phyloP scores from a whole-genome alignment of 345 rosid genomes.

The Pugionium dolabratum region DNA sequence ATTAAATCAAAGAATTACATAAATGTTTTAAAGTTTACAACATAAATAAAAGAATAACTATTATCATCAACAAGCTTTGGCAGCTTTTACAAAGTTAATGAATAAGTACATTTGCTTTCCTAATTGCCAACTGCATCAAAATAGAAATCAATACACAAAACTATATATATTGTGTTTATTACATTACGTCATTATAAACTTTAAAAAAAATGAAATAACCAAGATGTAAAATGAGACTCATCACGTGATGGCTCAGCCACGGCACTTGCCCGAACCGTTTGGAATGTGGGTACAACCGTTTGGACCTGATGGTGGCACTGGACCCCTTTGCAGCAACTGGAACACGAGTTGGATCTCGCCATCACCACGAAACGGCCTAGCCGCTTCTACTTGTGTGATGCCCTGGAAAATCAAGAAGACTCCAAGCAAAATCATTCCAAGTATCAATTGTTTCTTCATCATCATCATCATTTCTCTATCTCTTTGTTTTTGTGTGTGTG shows the following conservation, averaged over 20 bases:
- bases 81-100: too few relatives aligned
- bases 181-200: too few relatives aligned
- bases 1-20: too few relatives aligned
- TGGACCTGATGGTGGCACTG: conserved; percentile 23
- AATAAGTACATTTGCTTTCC: too few relatives aligned
- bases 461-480: neutral
- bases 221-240: too few relatives aligned
- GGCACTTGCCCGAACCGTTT: conserved; percentile 28
- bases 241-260: conserved; percentile 6
- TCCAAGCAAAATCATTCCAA: conserved; percentile 27
- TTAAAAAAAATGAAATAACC: too few relatives aligned
- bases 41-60: too few relatives aligned
- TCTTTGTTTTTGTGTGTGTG: neutral
- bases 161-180: too few relatives aligned
- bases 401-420: conserved; percentile 23
- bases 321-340: conserved; percentile 31
- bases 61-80: too few relatives aligned
- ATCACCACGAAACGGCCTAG: conserved; percentile 31
- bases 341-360: conserved; percentile 32
- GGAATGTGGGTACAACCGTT: conserved; percentile 31
- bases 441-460: conserved; percentile 36
- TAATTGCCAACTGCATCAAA: too few relatives aligned
- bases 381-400: conserved; percentile 34
- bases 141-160: too few relatives aligned
- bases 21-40: too few relatives aligned